Evolutionary conservation across 768 basidiomycete species (phyloP).

Genomic region (Mycena floridula): DNA sequence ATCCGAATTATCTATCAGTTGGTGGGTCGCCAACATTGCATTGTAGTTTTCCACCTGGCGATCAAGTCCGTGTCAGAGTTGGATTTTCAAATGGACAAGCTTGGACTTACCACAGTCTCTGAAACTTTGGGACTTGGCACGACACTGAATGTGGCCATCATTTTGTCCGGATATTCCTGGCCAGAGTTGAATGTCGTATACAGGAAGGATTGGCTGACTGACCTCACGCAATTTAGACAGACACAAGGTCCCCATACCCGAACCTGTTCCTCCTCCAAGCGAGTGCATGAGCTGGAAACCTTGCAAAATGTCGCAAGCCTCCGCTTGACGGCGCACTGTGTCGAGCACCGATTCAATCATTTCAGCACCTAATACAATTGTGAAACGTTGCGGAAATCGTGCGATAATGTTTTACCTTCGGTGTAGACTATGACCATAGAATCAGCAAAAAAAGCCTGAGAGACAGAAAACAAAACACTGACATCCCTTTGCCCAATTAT

Average conservation of each 20-base stretch:
- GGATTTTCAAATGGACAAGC: conserved; percentile 50
- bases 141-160: conserved; percentile 50
- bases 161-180: conserved; percentile 52
- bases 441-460: background rate
- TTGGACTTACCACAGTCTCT: conserved; percentile 46
- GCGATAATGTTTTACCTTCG: conserved; percentile 48
- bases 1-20: conserved; percentile 86
- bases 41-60: conserved; percentile 94
- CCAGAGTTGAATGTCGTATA: background rate
- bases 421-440: conserved; percentile 61
- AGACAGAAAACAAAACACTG: conserved; percentile 22
- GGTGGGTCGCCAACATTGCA: conserved; percentile 76
- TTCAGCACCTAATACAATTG: conserved; percentile 65
- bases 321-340: conserved; percentile 69
- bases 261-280: conserved; percentile 87
- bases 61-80: conserved; percentile 49
- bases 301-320: conserved; percentile 80
- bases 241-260: conserved; percentile 77
- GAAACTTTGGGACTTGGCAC: conserved; percentile 51
- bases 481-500: conserved; percentile 97
- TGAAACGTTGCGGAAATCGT: conserved; percentile 1
- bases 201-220: background rate
- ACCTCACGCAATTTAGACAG: conserved; percentile 80
- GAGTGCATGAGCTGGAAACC: conserved; percentile 89
- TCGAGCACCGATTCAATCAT: conserved; percentile 83